These are phyloP conservation scores for Choiromyces venosus DNA, from an alignment of 495 filamentous ascomycete genomes.

Conservation along the genomic window DNA sequence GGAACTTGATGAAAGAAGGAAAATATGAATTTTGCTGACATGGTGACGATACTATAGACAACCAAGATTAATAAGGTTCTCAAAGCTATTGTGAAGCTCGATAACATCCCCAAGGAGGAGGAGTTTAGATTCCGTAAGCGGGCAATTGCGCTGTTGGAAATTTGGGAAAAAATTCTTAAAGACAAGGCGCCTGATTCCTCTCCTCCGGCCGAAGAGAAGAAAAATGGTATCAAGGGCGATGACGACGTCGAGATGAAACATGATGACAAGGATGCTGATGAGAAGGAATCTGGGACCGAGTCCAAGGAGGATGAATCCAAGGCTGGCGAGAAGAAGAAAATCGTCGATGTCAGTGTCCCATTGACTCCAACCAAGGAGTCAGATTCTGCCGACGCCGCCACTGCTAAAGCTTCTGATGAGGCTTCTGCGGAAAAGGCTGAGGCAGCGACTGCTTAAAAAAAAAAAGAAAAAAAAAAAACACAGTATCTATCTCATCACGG, in stretches of 20 bases:
- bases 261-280: conserved; percentile 22
- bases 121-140: conserved; percentile 63
- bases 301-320: neutral
- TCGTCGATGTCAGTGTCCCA: neutral
- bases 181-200: conserved; percentile 47
- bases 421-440: neutral
- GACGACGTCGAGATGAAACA: conserved; percentile 37
- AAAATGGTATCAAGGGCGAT: conserved; percentile 27
- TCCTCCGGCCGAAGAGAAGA: conserved; percentile 32
- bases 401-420: neutral
- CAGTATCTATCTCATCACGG: conserved; percentile 7
- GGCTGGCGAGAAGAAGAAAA: neutral
- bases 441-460: conserved; percentile 3
- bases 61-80: conserved; percentile 75
- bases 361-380: neutral
- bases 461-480: too few relatives aligned
- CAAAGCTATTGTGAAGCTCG: conserved; percentile 62
- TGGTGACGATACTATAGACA: conserved; percentile 51
- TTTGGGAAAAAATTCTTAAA: conserved; percentile 59
- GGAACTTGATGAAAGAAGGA: neutral
- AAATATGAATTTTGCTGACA: neutral
- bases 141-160: conserved; percentile 52
- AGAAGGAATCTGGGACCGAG: conserved; percentile 2
- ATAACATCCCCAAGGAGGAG: conserved; percentile 61
- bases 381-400: neutral